Evolutionary conservation across 2,329 filamentous ascomycete species (phyloP).

Genomic region (Sporothrix brasiliensis): DNA sequence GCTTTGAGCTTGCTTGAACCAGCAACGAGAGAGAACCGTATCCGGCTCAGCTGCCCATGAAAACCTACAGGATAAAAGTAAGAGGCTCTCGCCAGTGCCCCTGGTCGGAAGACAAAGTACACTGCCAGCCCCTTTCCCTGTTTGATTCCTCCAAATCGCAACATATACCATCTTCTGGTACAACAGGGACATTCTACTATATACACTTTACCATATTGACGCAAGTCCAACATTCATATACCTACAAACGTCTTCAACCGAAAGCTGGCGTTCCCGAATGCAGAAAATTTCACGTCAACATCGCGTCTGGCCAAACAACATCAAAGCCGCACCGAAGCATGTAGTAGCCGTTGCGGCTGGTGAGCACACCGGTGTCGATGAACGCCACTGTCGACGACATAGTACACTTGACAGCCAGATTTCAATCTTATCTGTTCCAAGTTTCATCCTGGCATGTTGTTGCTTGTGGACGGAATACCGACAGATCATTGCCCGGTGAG

Average conservation of each 20-base stretch:
- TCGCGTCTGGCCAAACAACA: conserved; percentile 46
- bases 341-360: conserved; percentile 46
- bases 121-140: too few relatives aligned
- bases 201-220: too few relatives aligned
- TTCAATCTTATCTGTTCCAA: too few relatives aligned
- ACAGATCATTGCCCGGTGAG: conserved; percentile 9
- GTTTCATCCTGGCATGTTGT: background rate
- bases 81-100: too few relatives aligned
- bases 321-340: conserved; percentile 46
- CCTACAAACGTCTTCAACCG: too few relatives aligned
- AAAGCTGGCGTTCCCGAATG: too few relatives aligned
- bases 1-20: background rate
- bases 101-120: too few relatives aligned
- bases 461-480: background rate
- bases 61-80: background rate
- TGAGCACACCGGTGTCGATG: background rate
- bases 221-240: too few relatives aligned
- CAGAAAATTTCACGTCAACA: background rate
- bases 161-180: too few relatives aligned
- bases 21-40: background rate
- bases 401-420: conserved; percentile 44
- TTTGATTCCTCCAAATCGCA: too few relatives aligned
- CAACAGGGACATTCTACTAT: too few relatives aligned
- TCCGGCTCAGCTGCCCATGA: background rate
- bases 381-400: conserved; percentile 43